Base-by-base conservation (phyloP, 768 basidiomycete genomes). In the Pholiota molesta region DNA sequence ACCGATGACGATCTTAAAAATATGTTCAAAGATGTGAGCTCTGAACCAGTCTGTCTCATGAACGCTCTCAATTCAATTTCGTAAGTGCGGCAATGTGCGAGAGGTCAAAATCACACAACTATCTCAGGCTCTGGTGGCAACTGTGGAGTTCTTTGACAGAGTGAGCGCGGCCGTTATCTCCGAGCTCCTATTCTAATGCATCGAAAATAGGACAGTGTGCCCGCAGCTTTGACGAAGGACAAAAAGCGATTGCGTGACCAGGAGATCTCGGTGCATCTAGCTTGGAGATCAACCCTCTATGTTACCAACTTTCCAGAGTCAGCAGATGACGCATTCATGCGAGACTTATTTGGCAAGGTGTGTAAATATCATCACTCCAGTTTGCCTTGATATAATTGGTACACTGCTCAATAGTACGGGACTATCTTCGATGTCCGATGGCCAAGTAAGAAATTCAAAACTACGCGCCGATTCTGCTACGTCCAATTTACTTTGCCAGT, bases 361-460 rank as follows among this genome's bases (percentile, higher is more conserved):
- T 52, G 82, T 67, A 11, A 8, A 9, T 49, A 21, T 37, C 42
- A 6, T 29, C n/a, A 47, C 13, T 17, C 44, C 45, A 10, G 10
- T 49, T 49, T 26, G 47, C 23, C 13, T 49, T 21, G 13, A 5
- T 23, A 23, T 49, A 10, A 31, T 65, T 35, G 13, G 37, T 47
- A n/a, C 19, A 26, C 45, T 61, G 39, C 26, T 7, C 52, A 1
- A 14, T 26, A 97, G 95, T 95, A 91, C 74, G 97, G 97, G 10
- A 84, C 82, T 5, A 84, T 99, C 57, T 92, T 99, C 62, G 96
- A 99, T 65, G 91, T 95, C 17, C 91, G 97, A 33, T 99, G 97
- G 97, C 97, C 97, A 5, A 96, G 94, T 76, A 96, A 96, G 71
- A 97, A 97, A 71, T 95, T 94, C 81, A 97, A 95, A 75, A 87